Base-by-base conservation (phyloP, 345 rosid species). In the Gossypium bickii region DNA sequence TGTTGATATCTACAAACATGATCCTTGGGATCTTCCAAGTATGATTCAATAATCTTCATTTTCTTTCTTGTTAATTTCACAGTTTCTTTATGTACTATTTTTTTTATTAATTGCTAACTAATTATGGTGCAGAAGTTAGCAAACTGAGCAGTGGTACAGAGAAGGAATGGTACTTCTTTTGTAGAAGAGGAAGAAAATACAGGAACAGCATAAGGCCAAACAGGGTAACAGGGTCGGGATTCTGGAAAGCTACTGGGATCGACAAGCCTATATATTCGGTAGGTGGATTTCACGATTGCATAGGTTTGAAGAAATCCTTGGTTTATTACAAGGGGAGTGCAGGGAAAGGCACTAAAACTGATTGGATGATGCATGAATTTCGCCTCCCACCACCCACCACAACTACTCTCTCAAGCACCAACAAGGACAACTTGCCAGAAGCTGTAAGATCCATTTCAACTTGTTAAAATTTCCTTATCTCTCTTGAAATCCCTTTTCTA, bases 291-390 rank as follows among this genome's bases (percentile, higher is more conserved):
- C 66, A 82, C 34, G 61, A 61, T 55, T 74, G 84, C 71, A 74
- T 87, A 55, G 87, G 90, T 20, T 76, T 85, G 63, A 85, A 83
- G 76, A 87, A 85, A 66, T 83, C 88, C 22, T 67, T 87, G 12
- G 88, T 87, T 41, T 87, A 83, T 64, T 82, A 87, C 72, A 60
- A 80, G 10, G 90, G 89, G 68, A 71, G 85, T 41, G 87, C 89
- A 44, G 89, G 89, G 12, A 87, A 87, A 78, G 90, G 89, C 74
- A 77, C 78, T 48, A 87, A 85, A 78, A 80, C 87, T 12, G 81
- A 83, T 41, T 85, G 88, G 90, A 82, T 87, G 83, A 85, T 85
- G 89, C 90, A 87, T 51, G 89, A 87, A 61, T 87, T 85, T 78
- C 86, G 87, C 55, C 88, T 85, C 38, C 88, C 85, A 12, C 67